Evolutionary conservation across 331 rosid species (phyloP).

Genomic region (Malus hybrid): DNA sequence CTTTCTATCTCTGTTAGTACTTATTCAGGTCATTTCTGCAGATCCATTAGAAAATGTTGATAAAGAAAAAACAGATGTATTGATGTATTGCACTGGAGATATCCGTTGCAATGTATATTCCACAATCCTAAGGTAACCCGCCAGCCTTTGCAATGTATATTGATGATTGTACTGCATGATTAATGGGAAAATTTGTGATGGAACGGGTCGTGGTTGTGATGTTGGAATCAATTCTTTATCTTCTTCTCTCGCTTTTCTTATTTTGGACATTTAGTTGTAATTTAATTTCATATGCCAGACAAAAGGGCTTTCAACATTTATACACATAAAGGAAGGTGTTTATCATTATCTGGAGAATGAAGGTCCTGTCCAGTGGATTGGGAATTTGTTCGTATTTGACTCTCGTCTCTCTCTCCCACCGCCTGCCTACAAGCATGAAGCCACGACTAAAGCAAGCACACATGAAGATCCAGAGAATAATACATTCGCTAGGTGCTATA

Average conservation of each 20-base stretch:
- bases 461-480: slow-evolving; percentile 27
- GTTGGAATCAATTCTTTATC: not conserved
- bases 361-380: slow-evolving; percentile 80
- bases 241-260: not conserved
- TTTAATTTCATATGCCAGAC: slow-evolving; percentile 43
- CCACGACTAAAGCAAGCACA: slow-evolving; percentile 25
- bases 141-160: not conserved
- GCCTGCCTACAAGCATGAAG: slow-evolving; percentile 41
- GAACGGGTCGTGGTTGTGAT: not conserved
- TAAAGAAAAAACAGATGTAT: slow-evolving; percentile 57
- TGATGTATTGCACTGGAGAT: slow-evolving; percentile 98
- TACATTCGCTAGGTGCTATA: slow-evolving; percentile 65
- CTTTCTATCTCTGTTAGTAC: slow-evolving; percentile 5
- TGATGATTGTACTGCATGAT: not conserved
- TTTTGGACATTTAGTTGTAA: not conserved
- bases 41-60: slow-evolving; percentile 75
- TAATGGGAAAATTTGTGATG: not conserved
- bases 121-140: slow-evolving; percentile 64
- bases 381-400: slow-evolving; percentile 89
- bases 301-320: slow-evolving; percentile 67
- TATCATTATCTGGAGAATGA: slow-evolving; percentile 71
- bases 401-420: slow-evolving; percentile 88
- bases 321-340: slow-evolving; percentile 80
- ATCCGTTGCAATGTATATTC: slow-evolving; percentile 90
- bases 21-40: slow-evolving; percentile 53